Percentiles rank a stretch among this genome's conserved stretches.
phyloP scores from a whole-genome alignment of 116 monocot species.

The Thalassia testudinum region DNA sequence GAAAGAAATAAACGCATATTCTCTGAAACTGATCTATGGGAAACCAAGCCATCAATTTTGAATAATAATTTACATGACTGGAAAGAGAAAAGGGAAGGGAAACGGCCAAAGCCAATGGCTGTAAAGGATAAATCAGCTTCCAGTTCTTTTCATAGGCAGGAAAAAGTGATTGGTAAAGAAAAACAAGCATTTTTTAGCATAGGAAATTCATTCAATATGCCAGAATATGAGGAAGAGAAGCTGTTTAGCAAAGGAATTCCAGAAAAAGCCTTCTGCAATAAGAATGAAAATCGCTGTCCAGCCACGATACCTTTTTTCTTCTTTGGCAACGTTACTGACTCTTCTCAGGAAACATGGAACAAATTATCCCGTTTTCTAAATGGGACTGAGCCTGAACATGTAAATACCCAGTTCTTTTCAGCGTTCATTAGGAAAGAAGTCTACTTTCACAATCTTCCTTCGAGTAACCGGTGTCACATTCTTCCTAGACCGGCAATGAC shows the following conservation, averaged over 20 bases:
- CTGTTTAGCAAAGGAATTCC: neutral
- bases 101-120: neutral
- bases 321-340: slow-evolving; percentile 59
- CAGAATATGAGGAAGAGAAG: slow-evolving; percentile 3
- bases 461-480: slow-evolving; percentile 21
- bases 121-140: slow-evolving; percentile 1
- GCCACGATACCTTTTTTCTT: slow-evolving; percentile 50
- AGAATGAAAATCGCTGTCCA: neutral
- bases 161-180: neutral
- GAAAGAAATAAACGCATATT: slow-evolving; percentile 2
- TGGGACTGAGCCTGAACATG: slow-evolving; percentile 47
- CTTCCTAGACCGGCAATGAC: slow-evolving; percentile 47
- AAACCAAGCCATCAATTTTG: slow-evolving; percentile 5
- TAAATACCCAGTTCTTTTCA: slow-evolving; percentile 55
- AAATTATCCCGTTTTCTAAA: slow-evolving; percentile 61
- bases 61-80: neutral
- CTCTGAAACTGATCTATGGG: neutral
- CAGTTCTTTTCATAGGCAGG: neutral
- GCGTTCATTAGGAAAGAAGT: slow-evolving; percentile 67
- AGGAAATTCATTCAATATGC: neutral
- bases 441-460: slow-evolving; percentile 82
- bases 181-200: neutral
- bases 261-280: neutral
- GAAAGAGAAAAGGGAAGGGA: slow-evolving; percentile 1
- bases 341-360: slow-evolving; percentile 51